These are phyloP conservation scores for Botrytis sinoallii DNA, from an alignment of 2,329 filamentous ascomycete genomes.

Conservation along the genomic window DNA sequence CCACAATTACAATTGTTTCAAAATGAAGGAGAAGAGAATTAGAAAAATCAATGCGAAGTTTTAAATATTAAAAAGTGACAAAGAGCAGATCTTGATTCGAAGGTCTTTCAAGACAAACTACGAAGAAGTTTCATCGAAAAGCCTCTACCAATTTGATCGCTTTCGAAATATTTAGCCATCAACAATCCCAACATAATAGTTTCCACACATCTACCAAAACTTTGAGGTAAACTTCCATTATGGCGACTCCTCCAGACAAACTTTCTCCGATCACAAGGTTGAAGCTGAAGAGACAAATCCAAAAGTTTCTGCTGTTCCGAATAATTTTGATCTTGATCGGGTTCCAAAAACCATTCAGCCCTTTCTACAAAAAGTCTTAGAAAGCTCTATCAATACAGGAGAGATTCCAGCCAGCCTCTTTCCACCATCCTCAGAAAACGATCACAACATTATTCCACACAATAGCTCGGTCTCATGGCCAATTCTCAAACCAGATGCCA, in stretches of 20 bases:
- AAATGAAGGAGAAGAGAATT: neutral
- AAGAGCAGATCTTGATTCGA: neutral
- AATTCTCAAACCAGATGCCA: neutral
- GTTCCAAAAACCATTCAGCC: neutral
- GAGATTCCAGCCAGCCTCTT: neutral
- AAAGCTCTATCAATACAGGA: neutral
- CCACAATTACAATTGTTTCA: neutral
- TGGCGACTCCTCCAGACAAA: neutral
- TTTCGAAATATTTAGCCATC: neutral
- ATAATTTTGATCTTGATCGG: neutral
- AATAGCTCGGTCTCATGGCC: neutral
- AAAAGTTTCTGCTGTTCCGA: too few species aligned
- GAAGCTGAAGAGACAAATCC: neutral
- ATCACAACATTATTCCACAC: too few species aligned
- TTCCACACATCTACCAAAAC: neutral
- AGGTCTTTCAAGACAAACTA: neutral
- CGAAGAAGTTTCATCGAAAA: neutral
- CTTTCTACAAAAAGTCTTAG: neutral
- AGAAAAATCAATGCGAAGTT: neutral
- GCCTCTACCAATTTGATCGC: accelerated
- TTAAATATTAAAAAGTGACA: neutral
- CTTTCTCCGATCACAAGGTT: neutral
- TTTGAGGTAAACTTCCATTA: neutral
- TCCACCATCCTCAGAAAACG: too few species aligned
- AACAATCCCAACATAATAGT: too few species aligned